phyloP scores from a whole-genome alignment of 495 filamentous ascomycete genomes.

The Aspergillus asperescens region DNA sequence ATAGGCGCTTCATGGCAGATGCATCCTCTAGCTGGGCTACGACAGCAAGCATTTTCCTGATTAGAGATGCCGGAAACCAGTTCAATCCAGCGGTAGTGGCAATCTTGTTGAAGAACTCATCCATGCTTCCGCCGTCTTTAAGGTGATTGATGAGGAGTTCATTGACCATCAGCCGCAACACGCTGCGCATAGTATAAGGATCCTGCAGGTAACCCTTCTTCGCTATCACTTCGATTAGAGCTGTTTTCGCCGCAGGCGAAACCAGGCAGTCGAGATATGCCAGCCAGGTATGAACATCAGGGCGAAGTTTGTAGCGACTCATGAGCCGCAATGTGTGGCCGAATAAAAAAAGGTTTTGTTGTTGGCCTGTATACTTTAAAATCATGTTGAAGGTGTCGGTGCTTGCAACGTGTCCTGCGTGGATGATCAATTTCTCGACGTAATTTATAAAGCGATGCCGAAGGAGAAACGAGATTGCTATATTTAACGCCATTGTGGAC shows the following conservation, averaged over 20 bases:
- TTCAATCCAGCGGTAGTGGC: constrained; percentile 23
- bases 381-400: constrained; percentile 44
- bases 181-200: constrained; percentile 16
- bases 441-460: constrained; percentile 23
- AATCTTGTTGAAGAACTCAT: constrained; percentile 34
- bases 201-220: constrained; percentile 30
- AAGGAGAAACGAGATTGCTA: constrained; percentile 35
- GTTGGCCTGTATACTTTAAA: constrained; percentile 30
- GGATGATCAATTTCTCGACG: constrained; percentile 28
- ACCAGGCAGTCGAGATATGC: constrained; percentile 33
- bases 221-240: constrained; percentile 32
- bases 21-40: constrained; percentile 20
- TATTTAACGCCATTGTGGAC: constrained; percentile 41
- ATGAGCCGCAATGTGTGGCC: constrained; percentile 29
- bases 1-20: constrained; percentile 21
- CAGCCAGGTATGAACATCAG: constrained; percentile 43
- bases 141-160: constrained; percentile 33
- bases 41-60: constrained; percentile 36
- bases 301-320: constrained; percentile 29
- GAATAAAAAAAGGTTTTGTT: constrained; percentile 34
- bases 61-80: constrained; percentile 31
- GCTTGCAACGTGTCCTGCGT: constrained; percentile 33
- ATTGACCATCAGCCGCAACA: constrained; percentile 29
- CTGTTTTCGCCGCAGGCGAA: constrained; percentile 26
- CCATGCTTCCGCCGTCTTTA: constrained; percentile 27